A percentile compares a stretch with the other conserved stretches of the same genome.
Conservation (phyloP, 805 yeast species). For the Candida ortonii region DNA sequence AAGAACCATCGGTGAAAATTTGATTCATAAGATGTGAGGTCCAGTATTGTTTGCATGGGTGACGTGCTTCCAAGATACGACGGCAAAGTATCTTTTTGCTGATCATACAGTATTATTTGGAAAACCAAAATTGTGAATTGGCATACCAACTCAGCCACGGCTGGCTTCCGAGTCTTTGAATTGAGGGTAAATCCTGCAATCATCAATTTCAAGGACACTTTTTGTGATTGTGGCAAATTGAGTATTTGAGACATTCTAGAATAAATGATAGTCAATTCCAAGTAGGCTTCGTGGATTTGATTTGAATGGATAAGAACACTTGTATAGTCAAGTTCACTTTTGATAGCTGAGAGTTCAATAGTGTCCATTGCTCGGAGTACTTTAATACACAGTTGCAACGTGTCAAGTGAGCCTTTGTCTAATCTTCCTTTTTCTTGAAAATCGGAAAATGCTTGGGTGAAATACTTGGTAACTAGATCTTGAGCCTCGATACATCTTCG, state of each 20-base stretch:
- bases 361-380: constrained; percentile 5
- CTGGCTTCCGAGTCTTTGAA: no score
- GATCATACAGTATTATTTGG: no score
- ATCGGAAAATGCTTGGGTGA: constrained; percentile 9
- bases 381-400: constrained; percentile 13
- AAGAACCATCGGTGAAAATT: constrained; percentile 16
- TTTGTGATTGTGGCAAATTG: constrained; percentile 1
- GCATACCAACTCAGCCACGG: no score
- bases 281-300: constrained; percentile 2
- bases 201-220: no score
- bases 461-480: constrained; percentile 11
- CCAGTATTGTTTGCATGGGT: constrained; percentile 5
- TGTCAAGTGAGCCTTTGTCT: constrained; percentile 5
- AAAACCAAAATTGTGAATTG: no score
- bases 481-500: constrained; percentile 3
- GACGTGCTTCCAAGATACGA: constrained; percentile 1
- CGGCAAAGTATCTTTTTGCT: neutral
- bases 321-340: constrained; percentile 6
- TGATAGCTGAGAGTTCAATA: neutral
- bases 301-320: constrained; percentile 1
- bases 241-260: neutral
- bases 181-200: no score
- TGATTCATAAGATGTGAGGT: constrained; percentile 6
- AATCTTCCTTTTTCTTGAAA: constrained; percentile 1
- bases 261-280: constrained; percentile 1